phyloP scores from a whole-genome alignment of 176 grass and related monocot genomes.

The Elymus sibiricus region DNA sequence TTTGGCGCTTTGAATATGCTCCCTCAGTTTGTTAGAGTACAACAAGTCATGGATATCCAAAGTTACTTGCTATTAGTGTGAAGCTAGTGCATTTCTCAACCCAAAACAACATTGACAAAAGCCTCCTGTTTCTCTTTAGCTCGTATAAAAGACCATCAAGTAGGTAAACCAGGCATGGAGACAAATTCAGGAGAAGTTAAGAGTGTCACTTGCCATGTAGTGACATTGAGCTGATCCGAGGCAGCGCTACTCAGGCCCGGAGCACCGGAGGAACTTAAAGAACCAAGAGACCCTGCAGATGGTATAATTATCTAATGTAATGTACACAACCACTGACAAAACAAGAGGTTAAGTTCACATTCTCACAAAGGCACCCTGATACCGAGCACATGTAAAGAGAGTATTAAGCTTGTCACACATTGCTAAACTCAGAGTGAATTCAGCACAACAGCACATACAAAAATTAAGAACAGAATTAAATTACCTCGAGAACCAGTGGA shows the following conservation, averaged over 20 bases:
- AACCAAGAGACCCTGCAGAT: conserved; percentile 69
- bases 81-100: background rate
- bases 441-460: background rate
- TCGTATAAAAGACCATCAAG: background rate
- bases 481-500: conserved; percentile 80
- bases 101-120: background rate
- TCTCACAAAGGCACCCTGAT: background rate
- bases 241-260: conserved; percentile 10
- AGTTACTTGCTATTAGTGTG: background rate
- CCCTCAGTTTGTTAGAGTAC: background rate
- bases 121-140: background rate
- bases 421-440: background rate
- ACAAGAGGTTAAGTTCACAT: background rate
- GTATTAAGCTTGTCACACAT: background rate
- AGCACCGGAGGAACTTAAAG: conserved; percentile 42
- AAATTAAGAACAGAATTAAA: background rate
- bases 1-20: background rate
- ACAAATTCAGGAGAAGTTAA: background rate
- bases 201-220: conserved; percentile 54
- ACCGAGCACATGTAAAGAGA: background rate
- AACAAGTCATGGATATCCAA: background rate
- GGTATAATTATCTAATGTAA: background rate
- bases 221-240: background rate
- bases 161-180: background rate
- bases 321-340: background rate